A percentile compares a stretch with the other conserved stretches of the same genome.
Evolutionary conservation across 2,329 filamentous ascomycete species (phyloP).

Genomic region (Geoglossum cookeanum): DNA sequence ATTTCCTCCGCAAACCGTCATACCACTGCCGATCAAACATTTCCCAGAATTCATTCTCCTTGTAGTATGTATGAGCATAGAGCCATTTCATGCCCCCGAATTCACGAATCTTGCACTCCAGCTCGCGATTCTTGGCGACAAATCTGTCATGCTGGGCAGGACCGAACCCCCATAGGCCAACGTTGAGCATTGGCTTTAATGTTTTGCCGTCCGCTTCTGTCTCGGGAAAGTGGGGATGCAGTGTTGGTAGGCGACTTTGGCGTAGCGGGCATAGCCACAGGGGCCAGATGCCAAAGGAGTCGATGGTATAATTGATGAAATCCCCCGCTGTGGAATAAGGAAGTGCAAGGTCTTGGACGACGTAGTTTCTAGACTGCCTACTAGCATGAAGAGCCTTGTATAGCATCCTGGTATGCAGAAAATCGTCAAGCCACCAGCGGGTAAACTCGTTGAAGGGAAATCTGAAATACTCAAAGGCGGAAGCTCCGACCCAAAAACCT

Average conservation of each 20-base stretch:
- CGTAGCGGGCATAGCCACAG: constrained; percentile 39
- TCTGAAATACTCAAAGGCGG: constrained; percentile 41
- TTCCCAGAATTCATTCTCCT: constrained; percentile 47
- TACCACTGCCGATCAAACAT: constrained; percentile 43
- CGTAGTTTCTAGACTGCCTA: constrained; percentile 33
- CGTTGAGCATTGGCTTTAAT: constrained; percentile 26
- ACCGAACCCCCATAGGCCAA: constrained; percentile 41
- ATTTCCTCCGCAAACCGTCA: constrained; percentile 36
- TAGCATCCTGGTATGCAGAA: constrained; percentile 41
- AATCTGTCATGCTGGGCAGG: constrained; percentile 26
- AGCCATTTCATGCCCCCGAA: constrained; percentile 49
- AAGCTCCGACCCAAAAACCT: constrained; percentile 43
- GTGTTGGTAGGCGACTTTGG: constrained; percentile 11
- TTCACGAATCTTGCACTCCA: constrained; percentile 40
- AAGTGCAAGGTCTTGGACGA: constrained; percentile 44
- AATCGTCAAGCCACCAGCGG: constrained; percentile 38
- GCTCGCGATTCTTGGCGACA: constrained; percentile 34
- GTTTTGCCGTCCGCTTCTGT: not conserved
- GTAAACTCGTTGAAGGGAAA: constrained; percentile 40
- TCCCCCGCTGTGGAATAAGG: constrained; percentile 31
- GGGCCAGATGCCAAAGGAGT: constrained; percentile 31
- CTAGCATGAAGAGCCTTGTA: constrained; percentile 43
- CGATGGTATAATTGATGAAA: constrained; percentile 33
- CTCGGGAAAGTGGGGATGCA: not conserved
- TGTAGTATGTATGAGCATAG: constrained; percentile 51